Base-by-base conservation (phyloP, 768 basidiomycete genomes). In the Coprinopsis strossmayeri region DNA sequence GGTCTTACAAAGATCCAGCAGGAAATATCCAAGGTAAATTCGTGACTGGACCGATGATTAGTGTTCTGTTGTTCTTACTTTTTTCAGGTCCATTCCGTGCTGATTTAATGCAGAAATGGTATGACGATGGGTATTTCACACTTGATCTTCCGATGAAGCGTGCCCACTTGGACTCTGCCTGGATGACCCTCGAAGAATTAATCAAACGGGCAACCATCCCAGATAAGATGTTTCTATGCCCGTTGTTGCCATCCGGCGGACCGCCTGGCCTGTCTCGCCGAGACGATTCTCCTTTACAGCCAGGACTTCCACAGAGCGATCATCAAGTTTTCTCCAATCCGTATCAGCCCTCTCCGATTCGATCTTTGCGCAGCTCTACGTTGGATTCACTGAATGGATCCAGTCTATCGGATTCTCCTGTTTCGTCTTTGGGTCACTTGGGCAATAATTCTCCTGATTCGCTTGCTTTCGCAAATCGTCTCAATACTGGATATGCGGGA, bases 81-180 rank as follows among this genome's bases (percentile, higher is more conserved):
- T 38, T 18, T 18, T 9, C 35, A 95, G 92, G 93, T 50, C 92
- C 93, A 3, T 97, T 95, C 74, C 77, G 76, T 38, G 91, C 90
- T 23, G 81, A 85, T 52, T 57, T 87, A 47, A 95, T 97, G 93
- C 92, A 95, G 69, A 89, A 89, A 59, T 96, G 93, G 93, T 84
- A 82, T 61, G 82, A 90, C 44, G 87, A 87, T 57, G 87, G 89
- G 13, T 97, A 94, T 66, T 97, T 97, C 59, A 71, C 79, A 7
- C 70, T 82, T 23, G 84, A 90, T 53, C 74, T 97, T 21, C 80
- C 88, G 27, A 84, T 94, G 80, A 90, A 86, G 61, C 81, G 92
- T 39, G 79, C 77, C n/a, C 73, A 78, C 53, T 54, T 86, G 45
- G 88, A 91, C 60, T 57, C 59, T 11, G 76, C 82, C 11, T 91